phyloP scores from a whole-genome alignment of 129 eudicot genomes.

The Lactuca saligna region DNA sequence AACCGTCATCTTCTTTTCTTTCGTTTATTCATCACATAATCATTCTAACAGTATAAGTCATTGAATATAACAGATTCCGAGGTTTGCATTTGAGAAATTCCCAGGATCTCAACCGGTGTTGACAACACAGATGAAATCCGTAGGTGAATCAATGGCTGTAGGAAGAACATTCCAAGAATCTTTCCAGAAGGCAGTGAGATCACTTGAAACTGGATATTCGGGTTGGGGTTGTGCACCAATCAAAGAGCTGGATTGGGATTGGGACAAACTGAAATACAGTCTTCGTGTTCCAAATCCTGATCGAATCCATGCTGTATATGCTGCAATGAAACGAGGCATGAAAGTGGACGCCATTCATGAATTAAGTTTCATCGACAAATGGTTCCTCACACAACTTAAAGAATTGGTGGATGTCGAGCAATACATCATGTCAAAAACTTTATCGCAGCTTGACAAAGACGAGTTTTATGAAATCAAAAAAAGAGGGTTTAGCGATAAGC shows the following conservation, averaged over 20 bases:
- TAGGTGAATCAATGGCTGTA: constrained; percentile 97
- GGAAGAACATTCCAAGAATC: constrained; percentile 99
- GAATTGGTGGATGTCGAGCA: constrained; percentile 86
- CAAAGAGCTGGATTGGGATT: constrained; percentile 93
- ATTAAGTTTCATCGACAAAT: constrained; percentile 69
- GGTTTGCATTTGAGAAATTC: constrained; percentile 96
- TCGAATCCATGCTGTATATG: constrained; percentile 86
- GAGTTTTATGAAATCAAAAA: constrained; percentile 80
- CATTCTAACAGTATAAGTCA: background rate
- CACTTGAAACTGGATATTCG: constrained; percentile 75
- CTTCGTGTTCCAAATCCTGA: constrained; percentile 90
- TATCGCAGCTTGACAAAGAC: constrained; percentile 61
- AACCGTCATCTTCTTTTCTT: background rate
- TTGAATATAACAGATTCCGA: constrained; percentile 61
- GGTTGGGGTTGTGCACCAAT: constrained; percentile 96
- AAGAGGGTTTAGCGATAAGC: constrained; percentile 93
- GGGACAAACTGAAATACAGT: constrained; percentile 79
- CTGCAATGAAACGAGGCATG: constrained; percentile 92
- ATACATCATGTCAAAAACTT: constrained; percentile 52
- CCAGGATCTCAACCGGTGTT: constrained; percentile 80
- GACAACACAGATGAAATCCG: constrained; percentile 99
- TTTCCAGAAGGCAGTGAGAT: constrained; percentile 89
- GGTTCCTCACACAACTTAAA: constrained; percentile 93
- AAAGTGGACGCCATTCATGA: constrained; percentile 78
- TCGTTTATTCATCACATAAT: background rate